Conservation (phyloP, 306 rosid species). For the Rubus parviflorus region DNA sequence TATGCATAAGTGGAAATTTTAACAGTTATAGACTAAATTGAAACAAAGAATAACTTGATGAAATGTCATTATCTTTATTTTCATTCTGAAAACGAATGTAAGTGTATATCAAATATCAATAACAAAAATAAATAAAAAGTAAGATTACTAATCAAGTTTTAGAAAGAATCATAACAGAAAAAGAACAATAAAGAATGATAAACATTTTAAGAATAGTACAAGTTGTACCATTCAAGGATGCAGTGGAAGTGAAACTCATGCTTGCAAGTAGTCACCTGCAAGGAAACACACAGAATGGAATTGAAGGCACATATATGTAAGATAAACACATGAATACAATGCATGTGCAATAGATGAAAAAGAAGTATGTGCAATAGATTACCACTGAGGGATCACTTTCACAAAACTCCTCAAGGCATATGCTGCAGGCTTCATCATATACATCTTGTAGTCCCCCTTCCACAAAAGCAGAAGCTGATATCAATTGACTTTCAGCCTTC, state of each 20-base stretch:
- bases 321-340: not conserved
- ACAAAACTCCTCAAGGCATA: constrained; percentile 91
- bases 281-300: constrained; percentile 26
- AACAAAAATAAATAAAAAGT: not conserved
- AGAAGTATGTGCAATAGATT: constrained; percentile 8
- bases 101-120: too few relatives aligned
- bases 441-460: constrained; percentile 94
- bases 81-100: not conserved
- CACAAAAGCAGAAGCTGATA: constrained; percentile 88
- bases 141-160: not conserved
- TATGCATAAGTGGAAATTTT: not conserved
- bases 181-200: not conserved
- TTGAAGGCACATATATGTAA: constrained; percentile 23
- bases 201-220: not conserved
- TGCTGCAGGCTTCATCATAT: constrained; percentile 89
- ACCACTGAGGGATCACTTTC: constrained; percentile 84
- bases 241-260: constrained; percentile 97
- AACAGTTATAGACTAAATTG: not conserved
- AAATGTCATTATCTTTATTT: not conserved
- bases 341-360: not conserved
- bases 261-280: constrained; percentile 76
- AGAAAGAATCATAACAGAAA: not conserved
- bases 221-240: constrained; percentile 88
- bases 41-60: not conserved
- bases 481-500: constrained; percentile 49